Evolutionary conservation across 2,329 filamentous ascomycete genomes (phyloP).

Genomic region (Aspergillus brasiliensis): DNA sequence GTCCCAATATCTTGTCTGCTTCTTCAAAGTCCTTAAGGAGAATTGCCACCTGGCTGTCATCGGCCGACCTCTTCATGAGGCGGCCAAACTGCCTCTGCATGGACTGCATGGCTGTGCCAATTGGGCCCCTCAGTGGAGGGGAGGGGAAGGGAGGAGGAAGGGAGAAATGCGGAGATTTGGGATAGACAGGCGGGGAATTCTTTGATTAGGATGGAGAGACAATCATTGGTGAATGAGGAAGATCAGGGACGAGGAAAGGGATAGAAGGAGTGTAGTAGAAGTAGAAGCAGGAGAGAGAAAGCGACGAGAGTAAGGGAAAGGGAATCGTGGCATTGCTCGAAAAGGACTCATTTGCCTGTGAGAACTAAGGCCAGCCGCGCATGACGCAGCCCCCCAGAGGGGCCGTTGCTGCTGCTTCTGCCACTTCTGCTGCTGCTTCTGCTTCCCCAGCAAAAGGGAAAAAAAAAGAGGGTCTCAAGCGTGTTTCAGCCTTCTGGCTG

Average conservation of each 20-base stretch:
- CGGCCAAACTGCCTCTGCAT: constrained; percentile 75
- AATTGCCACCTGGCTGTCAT: constrained; percentile 74
- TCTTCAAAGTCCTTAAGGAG: constrained; percentile 80
- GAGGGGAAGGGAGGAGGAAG: constrained; percentile 1
- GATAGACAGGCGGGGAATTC: neutral
- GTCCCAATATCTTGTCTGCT: constrained; percentile 71
- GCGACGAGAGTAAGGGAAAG: no score
- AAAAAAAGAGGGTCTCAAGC: neutral
- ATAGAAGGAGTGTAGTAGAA: no score
- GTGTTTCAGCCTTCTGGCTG: constrained; percentile 17
- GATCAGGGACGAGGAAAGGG: no score
- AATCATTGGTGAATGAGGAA: no score
- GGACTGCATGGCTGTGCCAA: constrained; percentile 39
- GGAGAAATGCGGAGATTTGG: neutral
- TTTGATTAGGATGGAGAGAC: no score
- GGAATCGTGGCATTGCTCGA: neutral
- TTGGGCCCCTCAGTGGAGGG: constrained; percentile 2
- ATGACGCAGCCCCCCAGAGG: constrained; percentile 23
- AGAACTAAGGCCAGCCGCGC: constrained; percentile 9
- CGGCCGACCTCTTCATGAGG: constrained; percentile 69
- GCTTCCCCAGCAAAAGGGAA: neutral
- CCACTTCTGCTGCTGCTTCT: no score
- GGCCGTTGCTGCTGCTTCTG: neutral
- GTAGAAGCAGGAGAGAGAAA: no score
- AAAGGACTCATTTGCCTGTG: neutral